phyloP scores from a whole-genome alignment of 2,329 filamentous ascomycete species.

The Grosmannia huntii region DNA sequence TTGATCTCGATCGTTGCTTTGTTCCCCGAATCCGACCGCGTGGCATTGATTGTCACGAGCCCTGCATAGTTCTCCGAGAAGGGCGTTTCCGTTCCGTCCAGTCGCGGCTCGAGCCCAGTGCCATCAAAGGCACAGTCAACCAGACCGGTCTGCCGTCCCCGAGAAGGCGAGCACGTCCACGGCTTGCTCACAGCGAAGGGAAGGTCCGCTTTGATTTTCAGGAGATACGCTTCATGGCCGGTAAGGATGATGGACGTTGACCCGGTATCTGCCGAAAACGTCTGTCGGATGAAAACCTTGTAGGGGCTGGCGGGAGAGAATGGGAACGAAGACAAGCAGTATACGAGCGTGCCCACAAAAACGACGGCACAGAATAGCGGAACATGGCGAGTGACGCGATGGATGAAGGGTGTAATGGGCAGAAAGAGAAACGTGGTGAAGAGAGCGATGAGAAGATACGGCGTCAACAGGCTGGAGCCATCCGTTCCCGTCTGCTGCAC shows the following conservation, averaged over 20 bases:
- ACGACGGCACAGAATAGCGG: constrained; percentile 64
- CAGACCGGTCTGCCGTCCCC: constrained; percentile 35
- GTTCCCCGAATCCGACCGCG: constrained; percentile 21
- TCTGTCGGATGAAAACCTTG: constrained; percentile 80
- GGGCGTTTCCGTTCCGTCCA: constrained; percentile 47
- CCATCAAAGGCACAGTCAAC: constrained; percentile 60
- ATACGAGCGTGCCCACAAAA: constrained; percentile 64
- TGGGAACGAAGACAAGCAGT: constrained; percentile 78
- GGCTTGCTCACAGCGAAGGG: constrained; percentile 56
- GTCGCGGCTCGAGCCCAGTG: constrained; percentile 13
- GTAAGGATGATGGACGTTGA: constrained; percentile 55
- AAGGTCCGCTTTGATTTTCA: constrained; percentile 52
- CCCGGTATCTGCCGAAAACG: constrained; percentile 63
- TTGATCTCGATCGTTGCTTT: constrained; percentile 52
- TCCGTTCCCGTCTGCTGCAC: constrained; percentile 75
- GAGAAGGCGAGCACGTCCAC: constrained; percentile 34
- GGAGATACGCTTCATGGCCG: constrained; percentile 55
- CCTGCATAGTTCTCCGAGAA: constrained; percentile 34
- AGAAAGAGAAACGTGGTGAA: constrained; percentile 61
- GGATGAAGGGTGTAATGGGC: constrained; percentile 72
- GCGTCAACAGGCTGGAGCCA: constrained; percentile 57
- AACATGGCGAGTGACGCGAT: constrained; percentile 73
- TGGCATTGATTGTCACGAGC: constrained; percentile 57
- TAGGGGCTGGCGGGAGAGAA: constrained; percentile 69
- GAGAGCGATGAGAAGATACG: constrained; percentile 57